Base-by-base conservation (phyloP, 2,329 filamentous ascomycete species). In the Colletotrichum ledebouriae region DNA sequence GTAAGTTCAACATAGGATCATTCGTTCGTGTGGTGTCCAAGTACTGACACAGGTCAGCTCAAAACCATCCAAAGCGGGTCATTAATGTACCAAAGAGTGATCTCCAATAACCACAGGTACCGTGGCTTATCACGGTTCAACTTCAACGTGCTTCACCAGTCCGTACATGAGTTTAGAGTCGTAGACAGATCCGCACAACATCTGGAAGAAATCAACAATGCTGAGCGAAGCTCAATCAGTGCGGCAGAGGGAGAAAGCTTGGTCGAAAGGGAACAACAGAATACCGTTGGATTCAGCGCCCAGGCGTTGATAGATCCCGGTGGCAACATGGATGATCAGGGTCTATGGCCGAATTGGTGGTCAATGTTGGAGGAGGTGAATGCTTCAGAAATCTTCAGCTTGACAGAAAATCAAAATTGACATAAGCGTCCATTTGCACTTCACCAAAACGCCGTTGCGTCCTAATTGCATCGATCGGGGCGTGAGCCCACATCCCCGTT, bases 151-250 rank as follows among this genome's bases (percentile, higher is more conserved):
- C 64, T 78, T 1, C 76, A 77, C 42, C 75, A 76, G 39, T 77
- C 74, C 3, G 71, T 77, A 1, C 74, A 77, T 22, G 76, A 77
- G 47, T 77, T 77, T 44, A 73, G 76, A 3, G 72, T 73, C 6
- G 71, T 78, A 1, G 75, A 77, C 39, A 69, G 76, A 20, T 76
- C 76, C 2, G 76, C 76, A n/a, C 72, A 75, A 50, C 76, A 77
- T 6, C 70, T 72, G 10, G 71, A 76, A 52, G 75, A 78, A 59
- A 74, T 78, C 46, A 72, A 76, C 25, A 73, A 72, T 2, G 76
- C 72, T 1, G 74, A 75, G 22, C 59, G 70, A 6, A 65, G 37
- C 9, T 46, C 50, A 1, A 39, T 59, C 6, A 33, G 49, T 20
- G 11, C 64, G 0, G 55, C 17, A 2, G 61, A 61, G 1, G 65